Evolutionary conservation across 441 rosid genomes (phyloP), one percentile per base, ranked within the genome.

Genomic region (Gossypium schwendimanii): DNA sequence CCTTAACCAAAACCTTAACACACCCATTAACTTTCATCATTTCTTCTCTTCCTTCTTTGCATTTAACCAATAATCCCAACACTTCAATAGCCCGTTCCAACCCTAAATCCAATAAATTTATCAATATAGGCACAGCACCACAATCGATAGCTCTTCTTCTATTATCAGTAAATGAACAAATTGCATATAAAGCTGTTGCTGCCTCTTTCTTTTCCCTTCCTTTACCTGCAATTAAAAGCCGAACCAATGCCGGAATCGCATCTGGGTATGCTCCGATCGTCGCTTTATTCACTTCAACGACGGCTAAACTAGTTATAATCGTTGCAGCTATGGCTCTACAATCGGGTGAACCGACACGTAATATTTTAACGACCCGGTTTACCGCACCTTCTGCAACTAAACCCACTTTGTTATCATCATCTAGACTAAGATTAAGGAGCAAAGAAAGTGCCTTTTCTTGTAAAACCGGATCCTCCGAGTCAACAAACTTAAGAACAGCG

Each of bases 221-320:
- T 67, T 83, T 87, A 8, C 98, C 98, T 20, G 75, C 55, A 24
- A 83, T 76, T 3, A 92, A 79, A 49, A 92, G 86, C 64, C 76
- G 59, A 9, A 92, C 88, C 33, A 95, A 79, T 3, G 85, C 79
- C 28, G 79, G 70, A 70, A 95, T 88, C 49, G 91, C 97, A 55
- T 75, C 79, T 1, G 98, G 94, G 71, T 87, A 86, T 2, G 86
- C 87, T 0, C 99, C 99, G 39, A 93, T 88, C 2, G 91, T 90
- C 6, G 95, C 97, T 76, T 95, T 95, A 69, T 95, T 95, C 47
- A 93, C 99, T 77, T 95, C 96, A 0, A 95, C 95, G 0, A 93
- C 95, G 0, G 98, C 97, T 66, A 95, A 76, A 70, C 99, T 91
- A 14, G 99, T 95, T 55, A 95, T 63, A 39, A 95, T 65, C 9